A percentile compares a stretch with the other conserved stretches of the same genome.
Conservation (phyloP, 176 grass and related monocot genomes). For the Phyllostachys edulis region DNA sequence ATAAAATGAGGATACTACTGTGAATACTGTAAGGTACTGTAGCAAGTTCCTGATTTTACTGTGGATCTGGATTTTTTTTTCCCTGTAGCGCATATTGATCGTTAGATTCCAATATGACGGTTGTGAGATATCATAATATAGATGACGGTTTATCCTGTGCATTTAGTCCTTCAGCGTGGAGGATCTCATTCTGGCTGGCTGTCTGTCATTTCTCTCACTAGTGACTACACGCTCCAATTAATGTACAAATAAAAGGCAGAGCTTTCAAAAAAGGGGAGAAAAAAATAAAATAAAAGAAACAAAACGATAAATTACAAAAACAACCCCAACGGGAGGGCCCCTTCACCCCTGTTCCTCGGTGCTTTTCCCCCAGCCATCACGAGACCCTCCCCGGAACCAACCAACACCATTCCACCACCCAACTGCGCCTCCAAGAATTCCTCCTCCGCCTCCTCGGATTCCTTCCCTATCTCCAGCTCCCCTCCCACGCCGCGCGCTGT, state of each 20-base stretch:
- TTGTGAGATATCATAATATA: too few species aligned
- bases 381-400: slow-evolving; percentile 37
- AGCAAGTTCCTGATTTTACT: too few species aligned
- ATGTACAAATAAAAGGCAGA: slow-evolving; percentile 39
- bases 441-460: slow-evolving; percentile 41
- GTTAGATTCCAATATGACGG: too few species aligned
- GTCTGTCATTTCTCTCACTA: slow-evolving; percentile 18
- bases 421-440: slow-evolving; percentile 32
- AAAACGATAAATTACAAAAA: slow-evolving; percentile 41
- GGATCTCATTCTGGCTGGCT: background rate
- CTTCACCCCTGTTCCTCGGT: slow-evolving; percentile 19
- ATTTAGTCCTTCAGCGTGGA: too few species aligned
- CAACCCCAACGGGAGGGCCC: slow-evolving; percentile 19
- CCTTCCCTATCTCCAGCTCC: slow-evolving; percentile 11
- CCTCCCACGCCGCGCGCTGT: background rate
- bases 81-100: too few species aligned
- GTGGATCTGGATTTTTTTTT: too few species aligned
- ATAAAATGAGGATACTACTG: too few species aligned
- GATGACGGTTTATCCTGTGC: too few species aligned
- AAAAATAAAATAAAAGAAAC: slow-evolving; percentile 33
- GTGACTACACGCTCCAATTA: slow-evolving; percentile 17
- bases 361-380: slow-evolving; percentile 62
- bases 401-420: slow-evolving; percentile 38
- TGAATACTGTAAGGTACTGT: too few species aligned
- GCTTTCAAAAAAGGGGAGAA: slow-evolving; percentile 29